These are phyloP conservation scores for Daldinia decipiens DNA, from an alignment of 495 filamentous ascomycete species.

Conservation along the genomic window DNA sequence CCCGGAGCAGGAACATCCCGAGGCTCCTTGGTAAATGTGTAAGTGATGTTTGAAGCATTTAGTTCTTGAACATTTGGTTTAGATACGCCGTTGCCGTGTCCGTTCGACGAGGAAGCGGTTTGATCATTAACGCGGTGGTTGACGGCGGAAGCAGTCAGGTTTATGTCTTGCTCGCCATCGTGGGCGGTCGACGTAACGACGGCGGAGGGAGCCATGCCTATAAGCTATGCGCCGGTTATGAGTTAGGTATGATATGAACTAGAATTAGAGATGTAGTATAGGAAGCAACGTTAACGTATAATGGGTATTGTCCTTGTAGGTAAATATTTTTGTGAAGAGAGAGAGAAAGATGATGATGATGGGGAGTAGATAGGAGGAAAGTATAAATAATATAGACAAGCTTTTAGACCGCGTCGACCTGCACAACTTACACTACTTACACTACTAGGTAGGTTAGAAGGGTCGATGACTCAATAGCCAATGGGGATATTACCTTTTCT, in stretches of 20 bases:
- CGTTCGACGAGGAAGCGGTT: conserved; percentile 36
- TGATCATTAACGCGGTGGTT: conserved; percentile 47
- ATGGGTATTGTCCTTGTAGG: conserved; percentile 2
- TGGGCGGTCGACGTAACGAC: conserved; percentile 28
- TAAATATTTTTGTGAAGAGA: conserved; percentile 18
- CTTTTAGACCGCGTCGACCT: conserved; percentile 8
- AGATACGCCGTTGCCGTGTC: conserved; percentile 38
- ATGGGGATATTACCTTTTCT: conserved; percentile 25
- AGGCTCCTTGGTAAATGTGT: conserved; percentile 72
- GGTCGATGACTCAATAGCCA: conserved; percentile 50
- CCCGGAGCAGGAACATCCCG: conserved; percentile 73
- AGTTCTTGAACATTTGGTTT: conserved; percentile 57
- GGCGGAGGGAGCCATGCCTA: conserved; percentile 50
- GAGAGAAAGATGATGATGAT: conserved; percentile 4
- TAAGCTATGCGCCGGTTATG: background rate
- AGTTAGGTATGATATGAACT: background rate
- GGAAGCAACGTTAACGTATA: background rate
- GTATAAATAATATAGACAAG: conserved; percentile 35
- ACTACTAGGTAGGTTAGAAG: conserved; percentile 1
- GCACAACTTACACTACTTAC: background rate
- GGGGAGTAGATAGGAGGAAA: conserved; percentile 13
- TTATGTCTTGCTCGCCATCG: conserved; percentile 49
- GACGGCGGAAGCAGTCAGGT: conserved; percentile 57
- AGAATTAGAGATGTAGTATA: background rate
- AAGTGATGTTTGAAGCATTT: conserved; percentile 77